Percentiles rank a stretch among this genome's conserved stretches.
Evolutionary conservation across 2,329 filamentous ascomycete genomes (phyloP).

Genomic region (Neurospora sp.): DNA sequence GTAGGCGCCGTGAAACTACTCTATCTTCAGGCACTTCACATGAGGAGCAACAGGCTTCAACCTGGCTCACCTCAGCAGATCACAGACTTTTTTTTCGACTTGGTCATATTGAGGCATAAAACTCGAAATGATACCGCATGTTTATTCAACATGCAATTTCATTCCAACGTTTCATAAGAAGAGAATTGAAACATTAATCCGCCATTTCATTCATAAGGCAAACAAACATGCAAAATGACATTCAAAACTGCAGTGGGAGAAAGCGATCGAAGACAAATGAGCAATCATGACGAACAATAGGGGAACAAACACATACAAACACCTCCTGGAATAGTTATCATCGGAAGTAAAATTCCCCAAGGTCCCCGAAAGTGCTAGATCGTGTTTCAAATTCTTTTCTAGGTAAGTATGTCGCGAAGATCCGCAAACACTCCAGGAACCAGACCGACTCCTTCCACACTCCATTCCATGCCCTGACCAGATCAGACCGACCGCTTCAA

Average conservation of each 20-base stretch:
- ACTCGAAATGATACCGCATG: background rate
- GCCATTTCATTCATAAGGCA: background rate
- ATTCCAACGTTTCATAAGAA: background rate
- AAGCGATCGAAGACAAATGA: background rate
- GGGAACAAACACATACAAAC: background rate
- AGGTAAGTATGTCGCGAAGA: background rate
- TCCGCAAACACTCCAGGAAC: background rate
- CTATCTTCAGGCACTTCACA: background rate
- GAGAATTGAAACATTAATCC: background rate
- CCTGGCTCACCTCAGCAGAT: background rate
- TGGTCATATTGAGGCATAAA: background rate
- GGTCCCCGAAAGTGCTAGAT: background rate
- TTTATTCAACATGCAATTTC: background rate
- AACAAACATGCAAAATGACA: background rate
- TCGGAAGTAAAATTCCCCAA: background rate
- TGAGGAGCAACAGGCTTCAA: background rate
- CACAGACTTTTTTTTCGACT: background rate
- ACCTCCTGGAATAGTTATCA: background rate
- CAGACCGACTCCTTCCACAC: no score
- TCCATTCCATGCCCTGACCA: background rate
- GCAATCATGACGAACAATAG: background rate
- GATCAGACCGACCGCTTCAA: background rate
- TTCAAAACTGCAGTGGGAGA: background rate
- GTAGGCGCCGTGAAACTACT: background rate
- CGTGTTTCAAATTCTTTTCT: background rate